Conservation (phyloP, 2,329 filamentous ascomycete species). For the Claviceps sp. region DNA sequence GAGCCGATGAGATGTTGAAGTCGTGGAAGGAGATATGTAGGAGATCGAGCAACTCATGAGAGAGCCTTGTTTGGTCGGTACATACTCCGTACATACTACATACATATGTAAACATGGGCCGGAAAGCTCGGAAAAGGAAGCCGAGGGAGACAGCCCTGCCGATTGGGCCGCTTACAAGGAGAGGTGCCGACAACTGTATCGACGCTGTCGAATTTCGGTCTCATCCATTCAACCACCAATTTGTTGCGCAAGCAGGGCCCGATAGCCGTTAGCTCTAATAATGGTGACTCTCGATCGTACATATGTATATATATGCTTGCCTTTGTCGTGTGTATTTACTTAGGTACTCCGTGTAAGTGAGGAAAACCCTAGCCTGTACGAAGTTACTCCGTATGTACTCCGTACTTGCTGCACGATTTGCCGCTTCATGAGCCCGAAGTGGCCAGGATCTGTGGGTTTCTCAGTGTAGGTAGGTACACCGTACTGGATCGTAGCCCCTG, state of each 20-base stretch:
- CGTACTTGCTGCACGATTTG: neutral
- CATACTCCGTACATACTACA: no score
- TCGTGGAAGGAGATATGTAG: no score
- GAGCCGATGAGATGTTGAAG: no score
- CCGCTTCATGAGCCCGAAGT: neutral
- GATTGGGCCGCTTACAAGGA: neutral
- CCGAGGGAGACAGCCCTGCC: neutral
- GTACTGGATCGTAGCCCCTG: no score
- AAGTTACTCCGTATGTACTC: neutral
- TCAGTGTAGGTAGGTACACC: neutral
- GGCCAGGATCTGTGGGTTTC: neutral
- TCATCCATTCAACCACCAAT: no score
- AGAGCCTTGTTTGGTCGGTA: neutral
- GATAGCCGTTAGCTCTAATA: no score
- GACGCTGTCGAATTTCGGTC: neutral
- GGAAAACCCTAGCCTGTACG: neutral
- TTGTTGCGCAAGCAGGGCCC: no score
- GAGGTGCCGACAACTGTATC: no score
- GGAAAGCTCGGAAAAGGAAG: neutral
- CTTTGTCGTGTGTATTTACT: no score
- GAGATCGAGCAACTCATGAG: neutral
- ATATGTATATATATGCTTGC: no score
- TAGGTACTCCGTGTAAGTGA: neutral
- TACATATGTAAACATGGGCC: neutral
- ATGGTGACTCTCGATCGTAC: no score